A percentile compares a stretch with the other conserved stretches of the same genome.
Evolutionary conservation across 495 filamentous ascomycete genomes (phyloP).

Genomic region (Tuber aestivum): DNA sequence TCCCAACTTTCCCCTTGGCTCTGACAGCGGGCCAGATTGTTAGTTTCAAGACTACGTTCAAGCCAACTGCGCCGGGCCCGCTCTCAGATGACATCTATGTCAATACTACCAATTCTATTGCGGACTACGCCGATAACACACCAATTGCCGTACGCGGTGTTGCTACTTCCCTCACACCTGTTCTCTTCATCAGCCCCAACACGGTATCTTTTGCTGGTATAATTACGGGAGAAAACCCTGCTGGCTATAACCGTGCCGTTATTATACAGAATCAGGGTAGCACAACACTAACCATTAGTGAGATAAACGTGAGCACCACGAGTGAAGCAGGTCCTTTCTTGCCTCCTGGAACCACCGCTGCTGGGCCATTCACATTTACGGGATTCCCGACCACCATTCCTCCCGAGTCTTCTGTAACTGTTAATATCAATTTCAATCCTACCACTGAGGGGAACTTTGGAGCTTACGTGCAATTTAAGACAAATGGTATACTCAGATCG

Average conservation of each 20-base stretch:
- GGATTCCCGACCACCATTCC: conserved; percentile 44
- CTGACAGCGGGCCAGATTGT: conserved; percentile 44
- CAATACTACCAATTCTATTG: conserved; percentile 44
- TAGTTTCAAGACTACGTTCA: conserved; percentile 45
- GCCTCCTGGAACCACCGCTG: conserved; percentile 42
- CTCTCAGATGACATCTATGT: conserved; percentile 46
- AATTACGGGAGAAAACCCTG: conserved; percentile 41
- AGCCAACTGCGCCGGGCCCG: conserved; percentile 40
- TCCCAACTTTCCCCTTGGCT: conserved; percentile 43
- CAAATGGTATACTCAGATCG: conserved; percentile 41
- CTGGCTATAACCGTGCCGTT: conserved; percentile 39
- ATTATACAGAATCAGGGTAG: conserved; percentile 45
- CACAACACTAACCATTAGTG: conserved; percentile 41
- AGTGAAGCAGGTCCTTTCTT: conserved; percentile 45
- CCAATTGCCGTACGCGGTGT: conserved; percentile 44
- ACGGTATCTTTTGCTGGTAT: conserved; percentile 46
- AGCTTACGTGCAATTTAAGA: conserved; percentile 45
- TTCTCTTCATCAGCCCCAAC: conserved; percentile 44
- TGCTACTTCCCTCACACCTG: conserved; percentile 40
- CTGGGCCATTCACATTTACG: conserved; percentile 46
- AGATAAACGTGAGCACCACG: conserved; percentile 43
- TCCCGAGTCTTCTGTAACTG: conserved; percentile 37
- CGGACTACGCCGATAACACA: conserved; percentile 43
- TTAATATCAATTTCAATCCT: conserved; percentile 47
- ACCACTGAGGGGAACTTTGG: conserved; percentile 45